Base-by-base conservation (phyloP, 768 basidiomycete genomes). In the Tulasnella sp. region DNA sequence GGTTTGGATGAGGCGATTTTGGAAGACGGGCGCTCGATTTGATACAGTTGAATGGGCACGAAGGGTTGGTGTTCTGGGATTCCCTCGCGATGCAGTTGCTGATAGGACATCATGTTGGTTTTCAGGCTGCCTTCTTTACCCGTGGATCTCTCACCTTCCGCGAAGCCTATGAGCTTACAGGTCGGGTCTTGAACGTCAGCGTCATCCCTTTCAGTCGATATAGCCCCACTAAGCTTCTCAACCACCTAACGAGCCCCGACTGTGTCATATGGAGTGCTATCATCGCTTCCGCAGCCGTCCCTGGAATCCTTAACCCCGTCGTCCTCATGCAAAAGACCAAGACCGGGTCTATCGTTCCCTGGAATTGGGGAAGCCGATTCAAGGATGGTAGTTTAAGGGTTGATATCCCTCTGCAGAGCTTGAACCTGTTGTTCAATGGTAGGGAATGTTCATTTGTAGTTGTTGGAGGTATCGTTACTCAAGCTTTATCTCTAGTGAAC, bases 171-270 rank as follows among this genome's bases (percentile, higher is more conserved):
- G 86, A 95, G 83, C 88, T 93, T 82, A 99, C 98, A 0, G 97
- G 97, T 36, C 90, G 97, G 52, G 93, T 97, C 38, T 87, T 99
- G 42, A 99, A 98, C 84, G 92, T 99, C 39, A 96, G 95, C 19
- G 95, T 98, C 71, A 92, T 97, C 48, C 96, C 95, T 7, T 93
- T 93, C 46, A 94, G 96, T 84, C 89, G 92, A 24, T 94, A 98
- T 86, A 96, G 94, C 18, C 98, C 98, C 1, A 98, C 98, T 2
- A 98, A 98, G 85, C 86, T 99, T 2, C 87, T 99, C 16, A 99
- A 99, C 84, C 96, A 98, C 83, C 90, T 98, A 81, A 97, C 96
- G 27, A 94, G 96, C n/a, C 98, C 98, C 0, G 94, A 99, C 81
- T 88, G 88, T 82, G 83, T 89, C 75, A 88, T 88, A 72, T 88